phyloP scores from a whole-genome alignment of 257 asterid species.

The Capsicum baccatum region DNA sequence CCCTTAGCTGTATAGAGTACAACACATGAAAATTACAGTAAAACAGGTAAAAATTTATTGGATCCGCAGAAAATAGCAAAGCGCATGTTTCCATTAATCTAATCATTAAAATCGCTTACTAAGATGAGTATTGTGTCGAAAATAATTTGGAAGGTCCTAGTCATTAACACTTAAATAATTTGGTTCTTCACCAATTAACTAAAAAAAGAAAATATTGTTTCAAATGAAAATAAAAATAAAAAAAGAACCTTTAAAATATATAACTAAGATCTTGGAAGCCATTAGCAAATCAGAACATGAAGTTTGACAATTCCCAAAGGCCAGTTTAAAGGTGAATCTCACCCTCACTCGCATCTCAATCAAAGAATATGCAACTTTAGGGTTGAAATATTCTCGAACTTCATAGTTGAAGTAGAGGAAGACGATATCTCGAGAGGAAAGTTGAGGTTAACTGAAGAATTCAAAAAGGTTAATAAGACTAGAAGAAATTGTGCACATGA shows the following conservation, averaged over 20 bases:
- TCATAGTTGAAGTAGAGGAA: background rate
- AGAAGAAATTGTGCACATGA: background rate
- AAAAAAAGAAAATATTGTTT: background rate
- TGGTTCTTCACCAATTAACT: background rate
- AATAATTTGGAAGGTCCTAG: background rate
- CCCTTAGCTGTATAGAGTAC: no score
- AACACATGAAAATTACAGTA: background rate
- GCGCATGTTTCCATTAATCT: background rate
- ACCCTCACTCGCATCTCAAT: background rate
- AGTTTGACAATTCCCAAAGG: background rate
- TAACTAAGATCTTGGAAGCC: background rate
- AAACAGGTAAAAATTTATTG: no score
- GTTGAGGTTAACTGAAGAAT: background rate
- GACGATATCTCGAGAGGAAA: background rate
- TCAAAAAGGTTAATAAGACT: background rate
- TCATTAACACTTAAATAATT: background rate
- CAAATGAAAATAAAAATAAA: background rate
- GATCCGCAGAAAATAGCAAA: no score
- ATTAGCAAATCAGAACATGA: background rate
- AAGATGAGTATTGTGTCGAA: background rate
- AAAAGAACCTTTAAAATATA: background rate
- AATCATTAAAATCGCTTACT: background rate
- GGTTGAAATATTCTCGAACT: constrained; percentile 16
- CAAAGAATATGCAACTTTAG: background rate
- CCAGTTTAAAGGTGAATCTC: background rate